Evolutionary conservation across 2,329 filamentous ascomycete species (phyloP).

Genomic region (Neurospora crassa): DNA sequence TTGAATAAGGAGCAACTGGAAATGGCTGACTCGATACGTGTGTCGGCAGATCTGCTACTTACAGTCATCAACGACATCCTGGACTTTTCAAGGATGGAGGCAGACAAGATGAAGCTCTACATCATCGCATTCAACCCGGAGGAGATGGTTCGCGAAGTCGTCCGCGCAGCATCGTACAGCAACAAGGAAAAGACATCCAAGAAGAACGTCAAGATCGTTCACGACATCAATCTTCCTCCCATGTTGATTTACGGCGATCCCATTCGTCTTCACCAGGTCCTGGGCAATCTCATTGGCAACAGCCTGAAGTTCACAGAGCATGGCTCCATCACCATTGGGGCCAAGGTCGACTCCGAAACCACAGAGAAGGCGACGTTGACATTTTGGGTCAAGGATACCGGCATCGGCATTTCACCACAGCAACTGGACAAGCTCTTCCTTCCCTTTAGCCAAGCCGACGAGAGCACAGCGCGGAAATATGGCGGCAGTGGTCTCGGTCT

Average conservation of each 20-base stretch:
- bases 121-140: constrained; percentile 58
- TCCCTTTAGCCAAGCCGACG: constrained; percentile 88
- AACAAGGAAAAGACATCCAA: constrained; percentile 53
- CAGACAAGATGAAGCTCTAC: constrained; percentile 76
- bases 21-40: constrained; percentile 77
- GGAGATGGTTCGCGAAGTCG: constrained; percentile 58
- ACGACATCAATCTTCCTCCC: constrained; percentile 65
- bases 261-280: constrained; percentile 56
- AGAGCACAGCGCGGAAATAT: constrained; percentile 81
- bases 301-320: constrained; percentile 89
- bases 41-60: constrained; percentile 76
- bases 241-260: constrained; percentile 62
- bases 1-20: constrained; percentile 70
- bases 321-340: constrained; percentile 76
- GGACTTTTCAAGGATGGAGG: constrained; percentile 91
- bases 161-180: constrained; percentile 56
- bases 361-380: constrained; percentile 63
- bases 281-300: constrained; percentile 82
- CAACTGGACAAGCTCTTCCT: constrained; percentile 80
- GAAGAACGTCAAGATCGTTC: constrained; percentile 53
- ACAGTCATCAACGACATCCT: constrained; percentile 95
- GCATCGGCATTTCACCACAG: constrained; percentile 79
- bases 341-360: constrained; percentile 62
- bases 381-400: constrained; percentile 82
- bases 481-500: constrained; percentile 85